Percentiles rank a stretch among this genome's conserved stretches.
These are phyloP conservation scores for Skeletonema marinoi DNA, from an alignment of 108 stramenopile species.

Conservation along the genomic window DNA sequence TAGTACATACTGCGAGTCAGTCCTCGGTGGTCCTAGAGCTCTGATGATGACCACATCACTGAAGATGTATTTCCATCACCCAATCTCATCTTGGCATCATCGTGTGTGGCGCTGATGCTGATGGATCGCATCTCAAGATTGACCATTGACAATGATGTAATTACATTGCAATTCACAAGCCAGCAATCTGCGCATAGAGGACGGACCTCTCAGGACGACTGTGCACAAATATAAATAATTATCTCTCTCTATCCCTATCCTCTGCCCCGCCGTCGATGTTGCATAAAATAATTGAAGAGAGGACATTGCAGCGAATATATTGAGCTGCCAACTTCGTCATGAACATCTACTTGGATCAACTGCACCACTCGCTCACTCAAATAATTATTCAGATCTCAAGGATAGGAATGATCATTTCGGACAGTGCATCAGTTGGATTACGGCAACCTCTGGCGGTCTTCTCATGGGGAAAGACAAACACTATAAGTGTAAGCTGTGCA, in stretches of 20 bases:
- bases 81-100: not conserved
- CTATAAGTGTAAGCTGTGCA: constrained; percentile 50
- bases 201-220: constrained; percentile 69
- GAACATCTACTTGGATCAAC: constrained; percentile 33
- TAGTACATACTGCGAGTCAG: constrained; percentile 48
- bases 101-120: not conserved
- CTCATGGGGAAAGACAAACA: constrained; percentile 53
- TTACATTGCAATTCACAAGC: constrained; percentile 82
- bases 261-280: constrained; percentile 45
- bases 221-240: constrained; percentile 71
- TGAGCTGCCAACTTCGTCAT: not conserved
- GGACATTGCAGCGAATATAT: not conserved
- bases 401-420: constrained; percentile 66
- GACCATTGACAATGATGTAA: constrained; percentile 62
- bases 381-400: constrained; percentile 47
- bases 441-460: constrained; percentile 80
- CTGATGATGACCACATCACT: not conserved
- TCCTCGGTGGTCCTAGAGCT: not conserved
- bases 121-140: constrained; percentile 10
- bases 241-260: constrained; percentile 83
- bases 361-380: constrained; percentile 11
- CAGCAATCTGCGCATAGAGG: constrained; percentile 86
- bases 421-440: constrained; percentile 90
- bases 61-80: not conserved
- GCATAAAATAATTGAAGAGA: not conserved